Percentiles rank a stretch among this genome's conserved stretches.
phyloP scores from a whole-genome alignment of 1,284 basidiomycete genomes.

The Austroboletus novae-zelandiae region DNA sequence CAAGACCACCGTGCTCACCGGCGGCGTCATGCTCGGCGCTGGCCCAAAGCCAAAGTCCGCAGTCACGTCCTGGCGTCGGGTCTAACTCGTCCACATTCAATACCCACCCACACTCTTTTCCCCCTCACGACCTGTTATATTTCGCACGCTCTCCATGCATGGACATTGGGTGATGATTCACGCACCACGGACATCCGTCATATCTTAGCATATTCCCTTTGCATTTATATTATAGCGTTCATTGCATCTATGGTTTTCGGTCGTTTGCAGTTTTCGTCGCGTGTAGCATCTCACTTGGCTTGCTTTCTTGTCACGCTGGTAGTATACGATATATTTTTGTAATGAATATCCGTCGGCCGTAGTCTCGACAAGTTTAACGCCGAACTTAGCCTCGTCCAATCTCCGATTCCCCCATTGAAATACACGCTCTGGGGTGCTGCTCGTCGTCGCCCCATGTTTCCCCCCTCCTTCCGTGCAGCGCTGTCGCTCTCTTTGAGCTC shows the following conservation, averaged over 20 bases:
- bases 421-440: background rate
- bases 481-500: slow-evolving; percentile 11
- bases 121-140: slow-evolving; percentile 19
- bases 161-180: slow-evolving; percentile 27
- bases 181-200: slow-evolving; percentile 22
- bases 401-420: slow-evolving; percentile 3
- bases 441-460: slow-evolving; percentile 10
- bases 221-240: slow-evolving; percentile 34
- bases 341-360: slow-evolving; percentile 19
- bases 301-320: slow-evolving; percentile 19
- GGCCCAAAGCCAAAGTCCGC: slow-evolving; percentile 30
- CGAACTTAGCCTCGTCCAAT: slow-evolving; percentile 6
- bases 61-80: slow-evolving; percentile 50
- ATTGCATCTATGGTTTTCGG: slow-evolving; percentile 21
- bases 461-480: slow-evolving; percentile 4
- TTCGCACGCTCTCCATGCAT: slow-evolving; percentile 26
- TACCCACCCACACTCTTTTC: slow-evolving; percentile 26
- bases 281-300: slow-evolving; percentile 36
- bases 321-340: slow-evolving; percentile 31
- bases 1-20: slow-evolving; percentile 80
- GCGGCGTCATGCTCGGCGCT: slow-evolving; percentile 77
- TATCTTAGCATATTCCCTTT: slow-evolving; percentile 34
- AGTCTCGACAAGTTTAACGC: slow-evolving; percentile 3
- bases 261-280: slow-evolving; percentile 31
- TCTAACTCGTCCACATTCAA: slow-evolving; percentile 24